A percentile compares a stretch with the other conserved stretches of the same genome.
Evolutionary conservation across 2,329 filamentous ascomycete species (phyloP).

Genomic region (Trichoderma breve): DNA sequence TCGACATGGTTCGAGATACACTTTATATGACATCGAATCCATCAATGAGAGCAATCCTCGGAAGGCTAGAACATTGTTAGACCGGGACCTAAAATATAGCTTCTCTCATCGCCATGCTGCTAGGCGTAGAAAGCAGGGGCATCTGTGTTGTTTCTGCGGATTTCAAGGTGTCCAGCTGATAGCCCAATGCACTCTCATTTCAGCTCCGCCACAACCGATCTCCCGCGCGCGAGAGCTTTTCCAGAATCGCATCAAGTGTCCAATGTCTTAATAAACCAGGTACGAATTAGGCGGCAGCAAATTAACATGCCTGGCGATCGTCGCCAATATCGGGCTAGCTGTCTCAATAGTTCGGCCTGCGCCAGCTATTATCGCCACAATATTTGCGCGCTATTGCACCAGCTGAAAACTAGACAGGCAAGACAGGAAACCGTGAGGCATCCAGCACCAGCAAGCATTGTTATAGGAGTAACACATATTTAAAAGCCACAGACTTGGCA

Average conservation of each 20-base stretch:
- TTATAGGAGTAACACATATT: background rate
- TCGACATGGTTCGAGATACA: background rate
- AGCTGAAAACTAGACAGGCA: background rate
- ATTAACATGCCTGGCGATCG: background rate
- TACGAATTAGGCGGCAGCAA: background rate
- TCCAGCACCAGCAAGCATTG: background rate
- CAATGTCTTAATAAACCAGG: background rate
- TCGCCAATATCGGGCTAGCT: constrained; percentile 1
- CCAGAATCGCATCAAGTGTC: background rate
- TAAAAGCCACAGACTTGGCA: constrained; percentile 6
- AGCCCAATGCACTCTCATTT: background rate
- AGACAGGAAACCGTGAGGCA: background rate
- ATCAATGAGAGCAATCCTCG: background rate
- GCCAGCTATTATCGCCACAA: background rate
- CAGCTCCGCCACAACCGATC: background rate
- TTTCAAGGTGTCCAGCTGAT: background rate
- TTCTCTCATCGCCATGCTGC: background rate
- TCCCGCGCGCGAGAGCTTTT: background rate
- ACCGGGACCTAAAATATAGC: background rate
- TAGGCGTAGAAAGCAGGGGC: background rate
- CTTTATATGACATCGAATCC: background rate
- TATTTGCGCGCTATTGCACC: background rate
- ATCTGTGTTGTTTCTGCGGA: background rate
- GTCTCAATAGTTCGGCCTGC: constrained; percentile 7
- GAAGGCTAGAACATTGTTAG: background rate